Base-by-base conservation (phyloP, 345 rosid genomes). In the Dipteronia dyeriana region DNA sequence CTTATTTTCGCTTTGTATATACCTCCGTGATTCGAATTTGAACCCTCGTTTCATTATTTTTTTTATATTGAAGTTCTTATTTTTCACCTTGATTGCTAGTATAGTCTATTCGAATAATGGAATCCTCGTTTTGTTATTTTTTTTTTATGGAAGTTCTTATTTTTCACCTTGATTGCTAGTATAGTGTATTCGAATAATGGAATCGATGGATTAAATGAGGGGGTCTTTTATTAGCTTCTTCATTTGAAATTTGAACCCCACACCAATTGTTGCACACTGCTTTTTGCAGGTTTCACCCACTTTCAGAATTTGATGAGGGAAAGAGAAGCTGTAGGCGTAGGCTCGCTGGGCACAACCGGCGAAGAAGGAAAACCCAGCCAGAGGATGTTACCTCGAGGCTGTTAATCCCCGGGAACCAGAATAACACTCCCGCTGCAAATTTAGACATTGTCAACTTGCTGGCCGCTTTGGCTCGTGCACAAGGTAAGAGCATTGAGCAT, bases 311-410 rank as follows among this genome's bases (percentile, higher is more conserved):
- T 82, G 97, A 92, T 59, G 97, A 92, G 81, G 97, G 95, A 39
- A 92, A 92, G 86, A 79, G 97, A 82, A 92, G 97, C 76, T 92
- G 97, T 85, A 87, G 97, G 86, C 91, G 95, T 12, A 86, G 97
- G 78, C 92, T 92, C 84, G 95, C 95, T 64, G 95, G 97, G 43
- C 97, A 92, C 79, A 92, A 92, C 75, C 74, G 92, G 39, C 76
- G 97, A 38, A 88, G 97, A 71, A 87, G 97, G 81, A 92, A 92
- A 84, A 89, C 89, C 23, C 98, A 92, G 76, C 89, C 91, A 0
- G 96, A 94, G 57, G 96, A 92, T 79, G 84, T 88, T 25, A 84
- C 87, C 25, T 87, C 93, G 38, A 80, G 88, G n/a, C 76, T 84
- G 76, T 84, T 86, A 22, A 85, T 82, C 86, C 85, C 88, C 0